A percentile compares a stretch with the other conserved stretches of the same genome.
phyloP scores from a whole-genome alignment of 1,284 basidiomycete species.

The Ganoderma meredithae region DNA sequence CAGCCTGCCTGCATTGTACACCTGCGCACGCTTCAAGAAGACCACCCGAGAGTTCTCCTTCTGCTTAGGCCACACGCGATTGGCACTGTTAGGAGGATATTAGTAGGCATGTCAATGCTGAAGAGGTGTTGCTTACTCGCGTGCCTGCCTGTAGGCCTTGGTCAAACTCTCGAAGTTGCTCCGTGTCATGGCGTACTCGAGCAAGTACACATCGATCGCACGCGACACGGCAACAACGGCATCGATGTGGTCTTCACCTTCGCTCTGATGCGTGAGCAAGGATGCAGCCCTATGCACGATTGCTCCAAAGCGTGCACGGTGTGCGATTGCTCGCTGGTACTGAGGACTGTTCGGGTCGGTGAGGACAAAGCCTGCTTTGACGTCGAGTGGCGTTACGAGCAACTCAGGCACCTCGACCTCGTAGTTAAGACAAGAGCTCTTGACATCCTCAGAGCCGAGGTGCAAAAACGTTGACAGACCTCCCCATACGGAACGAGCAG shows the following conservation, averaged over 20 bases:
- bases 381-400: conserved; percentile 65
- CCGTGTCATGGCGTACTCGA: conserved; percentile 76
- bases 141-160: conserved; percentile 71
- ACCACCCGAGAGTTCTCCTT: conserved; percentile 79
- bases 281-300: conserved; percentile 76
- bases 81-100: conserved; percentile 51
- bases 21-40: conserved; percentile 82
- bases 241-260: conserved; percentile 92
- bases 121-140: conserved; percentile 62
- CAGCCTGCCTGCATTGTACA: conserved; percentile 75
- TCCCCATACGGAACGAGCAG: conserved; percentile 72
- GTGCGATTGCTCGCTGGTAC: conserved; percentile 69
- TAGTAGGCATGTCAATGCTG: conserved; percentile 16
- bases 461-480: conserved; percentile 75
- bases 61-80: conserved; percentile 76
- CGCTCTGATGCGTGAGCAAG: conserved; percentile 63
- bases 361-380: conserved; percentile 80
- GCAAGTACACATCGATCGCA: conserved; percentile 78
- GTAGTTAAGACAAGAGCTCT: conserved; percentile 62
- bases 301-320: conserved; percentile 75
- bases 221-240: conserved; percentile 77
- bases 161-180: conserved; percentile 66
- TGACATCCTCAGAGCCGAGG: conserved; percentile 64
- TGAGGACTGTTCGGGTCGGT: conserved; percentile 79
- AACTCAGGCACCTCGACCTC: conserved; percentile 73